Conservation (phyloP, 106 monocot species). For the Allium sativum region DNA sequence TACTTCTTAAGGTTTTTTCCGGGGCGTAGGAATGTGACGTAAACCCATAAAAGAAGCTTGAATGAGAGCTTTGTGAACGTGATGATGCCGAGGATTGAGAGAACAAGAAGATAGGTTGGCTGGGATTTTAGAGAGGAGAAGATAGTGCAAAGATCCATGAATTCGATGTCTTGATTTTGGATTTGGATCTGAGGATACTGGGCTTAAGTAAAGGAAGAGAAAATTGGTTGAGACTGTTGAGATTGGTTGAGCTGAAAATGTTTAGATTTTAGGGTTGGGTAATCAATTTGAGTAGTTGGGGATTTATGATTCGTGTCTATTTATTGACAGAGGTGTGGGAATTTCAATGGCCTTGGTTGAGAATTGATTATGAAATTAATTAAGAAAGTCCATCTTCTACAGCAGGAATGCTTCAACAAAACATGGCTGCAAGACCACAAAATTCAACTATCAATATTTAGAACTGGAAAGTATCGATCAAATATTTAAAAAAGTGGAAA, state of each 20-base stretch:
- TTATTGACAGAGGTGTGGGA: no score
- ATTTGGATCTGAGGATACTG: neutral
- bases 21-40: constrained; percentile 63
- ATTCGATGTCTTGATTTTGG: neutral
- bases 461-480: no score
- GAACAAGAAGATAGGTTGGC: constrained; percentile 19
- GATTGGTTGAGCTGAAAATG: neutral
- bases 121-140: constrained; percentile 2
- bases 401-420: no score
- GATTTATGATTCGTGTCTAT: no score
- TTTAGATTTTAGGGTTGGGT: no score
- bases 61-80: constrained; percentile 17
- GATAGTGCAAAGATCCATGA: neutral
- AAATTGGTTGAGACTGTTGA: neutral
- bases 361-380: no score
- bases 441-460: no score
- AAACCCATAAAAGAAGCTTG: constrained; percentile 35
- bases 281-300: no score
- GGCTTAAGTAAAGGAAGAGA: neutral
- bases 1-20: constrained; percentile 50
- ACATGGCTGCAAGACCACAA: no score
- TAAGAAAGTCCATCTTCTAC: no score
- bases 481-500: no score
- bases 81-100: constrained; percentile 37
- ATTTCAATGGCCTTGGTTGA: no score